These are phyloP conservation scores for Coffea eugenioides DNA, from an alignment of 257 asterid species.

Conservation along the genomic window DNA sequence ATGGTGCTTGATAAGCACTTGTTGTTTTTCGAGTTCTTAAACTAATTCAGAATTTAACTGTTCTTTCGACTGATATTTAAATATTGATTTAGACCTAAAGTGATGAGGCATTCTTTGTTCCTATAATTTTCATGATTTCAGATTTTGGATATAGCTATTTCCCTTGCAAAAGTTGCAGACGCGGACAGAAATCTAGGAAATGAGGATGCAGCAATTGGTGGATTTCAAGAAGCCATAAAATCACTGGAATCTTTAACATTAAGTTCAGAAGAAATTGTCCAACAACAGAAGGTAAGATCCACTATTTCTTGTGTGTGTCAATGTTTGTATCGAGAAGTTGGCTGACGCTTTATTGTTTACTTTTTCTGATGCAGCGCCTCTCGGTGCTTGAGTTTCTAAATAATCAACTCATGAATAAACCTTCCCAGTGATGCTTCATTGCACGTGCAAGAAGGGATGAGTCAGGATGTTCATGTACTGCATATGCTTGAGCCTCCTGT, in stretches of 20 bases:
- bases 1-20: not conserved
- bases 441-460: constrained; percentile 3
- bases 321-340: constrained; percentile 11
- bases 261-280: constrained; percentile 48
- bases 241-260: constrained; percentile 54
- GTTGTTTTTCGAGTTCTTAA: not conserved
- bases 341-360: constrained; percentile 2
- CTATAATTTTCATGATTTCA: constrained; percentile 25
- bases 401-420: constrained; percentile 45
- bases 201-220: constrained; percentile 57
- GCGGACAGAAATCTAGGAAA: constrained; percentile 78
- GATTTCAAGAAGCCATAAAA: constrained; percentile 76
- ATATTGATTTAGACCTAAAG: not conserved
- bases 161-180: constrained; percentile 94
- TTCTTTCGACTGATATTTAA: not conserved
- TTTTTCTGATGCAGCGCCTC: constrained; percentile 55
- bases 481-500: not conserved
- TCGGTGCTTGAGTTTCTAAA: constrained; percentile 76
- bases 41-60: not conserved
- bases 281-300: constrained; percentile 65
- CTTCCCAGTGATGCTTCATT: constrained; percentile 12
- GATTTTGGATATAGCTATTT: constrained; percentile 71
- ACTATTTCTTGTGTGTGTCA: not conserved
- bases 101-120: not conserved
- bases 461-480: not conserved